Evolutionary conservation across 768 basidiomycete species (phyloP).

Genomic region (Lepiota brunneoincarnata): DNA sequence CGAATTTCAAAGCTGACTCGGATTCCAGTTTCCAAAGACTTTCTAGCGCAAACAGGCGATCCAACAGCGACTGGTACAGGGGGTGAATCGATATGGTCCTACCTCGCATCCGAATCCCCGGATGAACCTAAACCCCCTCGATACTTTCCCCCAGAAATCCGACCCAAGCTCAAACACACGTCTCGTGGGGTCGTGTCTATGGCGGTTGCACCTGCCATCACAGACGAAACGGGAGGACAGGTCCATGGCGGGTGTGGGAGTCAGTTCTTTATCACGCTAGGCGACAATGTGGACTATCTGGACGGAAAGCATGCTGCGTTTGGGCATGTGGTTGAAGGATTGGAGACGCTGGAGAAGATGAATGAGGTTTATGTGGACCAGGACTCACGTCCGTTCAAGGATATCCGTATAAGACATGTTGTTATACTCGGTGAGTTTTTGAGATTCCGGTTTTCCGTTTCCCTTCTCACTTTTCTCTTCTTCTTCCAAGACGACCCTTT

Average conservation of each 20-base stretch:
- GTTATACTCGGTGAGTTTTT: conserved; percentile 74
- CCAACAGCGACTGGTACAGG: conserved; percentile 94
- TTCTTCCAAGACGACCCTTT: conserved; percentile 85
- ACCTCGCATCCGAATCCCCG: conserved; percentile 43
- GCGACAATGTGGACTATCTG: conserved; percentile 89
- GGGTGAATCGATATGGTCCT: conserved; percentile 87
- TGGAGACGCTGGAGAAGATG: conserved; percentile 88
- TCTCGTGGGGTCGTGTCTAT: conserved; percentile 91
- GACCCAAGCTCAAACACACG: conserved; percentile 80
- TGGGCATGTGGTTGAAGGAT: conserved; percentile 92
- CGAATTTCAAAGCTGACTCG: neutral
- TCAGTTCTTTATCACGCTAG: conserved; percentile 96
- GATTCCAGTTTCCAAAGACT: conserved; percentile 86
- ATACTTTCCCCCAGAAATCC: conserved; percentile 85
- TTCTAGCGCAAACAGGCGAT: conserved; percentile 95
- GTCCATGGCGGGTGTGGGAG: conserved; percentile 76
- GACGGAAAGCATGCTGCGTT: conserved; percentile 94
- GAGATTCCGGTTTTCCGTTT: neutral
- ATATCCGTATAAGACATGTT: conserved; percentile 93
- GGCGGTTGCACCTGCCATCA: conserved; percentile 85
- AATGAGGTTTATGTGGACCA: conserved; percentile 91
- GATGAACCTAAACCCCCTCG: conserved; percentile 46
- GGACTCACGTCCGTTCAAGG: conserved; percentile 88
- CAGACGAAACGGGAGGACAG: conserved; percentile 33
- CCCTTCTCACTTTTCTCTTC: neutral